A percentile compares a stretch with the other conserved stretches of the same genome.
Evolutionary conservation across 129 eudicot genomes (phyloP).

Genomic region (Flaveria bidentis): DNA sequence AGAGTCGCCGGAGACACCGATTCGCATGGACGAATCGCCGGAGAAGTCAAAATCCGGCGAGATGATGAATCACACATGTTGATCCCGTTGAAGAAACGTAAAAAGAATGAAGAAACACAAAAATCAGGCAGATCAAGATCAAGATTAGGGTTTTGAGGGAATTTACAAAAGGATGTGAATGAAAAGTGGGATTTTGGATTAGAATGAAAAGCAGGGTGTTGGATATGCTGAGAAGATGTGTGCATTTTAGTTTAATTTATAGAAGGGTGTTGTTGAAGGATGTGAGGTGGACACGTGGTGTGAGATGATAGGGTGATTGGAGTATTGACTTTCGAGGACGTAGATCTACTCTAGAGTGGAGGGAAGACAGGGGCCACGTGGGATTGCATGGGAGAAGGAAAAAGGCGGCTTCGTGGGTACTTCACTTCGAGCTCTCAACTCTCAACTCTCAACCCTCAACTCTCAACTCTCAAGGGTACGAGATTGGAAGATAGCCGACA

Average conservation of each 20-base stretch:
- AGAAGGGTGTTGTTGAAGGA: constrained; percentile 9
- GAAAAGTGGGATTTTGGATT: constrained; percentile 29
- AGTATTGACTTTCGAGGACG: constrained; percentile 12
- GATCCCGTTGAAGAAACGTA: constrained; percentile 33
- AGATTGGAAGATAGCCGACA: constrained; percentile 21
- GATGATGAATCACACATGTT: constrained; percentile 39
- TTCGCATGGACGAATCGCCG: constrained; percentile 84
- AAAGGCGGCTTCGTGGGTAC: constrained; percentile 45
- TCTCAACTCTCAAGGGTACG: background rate
- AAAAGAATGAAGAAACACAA: background rate
- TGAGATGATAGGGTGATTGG: background rate
- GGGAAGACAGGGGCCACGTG: constrained; percentile 36
- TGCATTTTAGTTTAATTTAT: constrained; percentile 18
- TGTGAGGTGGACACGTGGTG: constrained; percentile 43
- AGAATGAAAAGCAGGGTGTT: constrained; percentile 15
- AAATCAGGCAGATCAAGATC: background rate
- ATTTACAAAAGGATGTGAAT: background rate
- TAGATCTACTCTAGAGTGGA: constrained; percentile 25
- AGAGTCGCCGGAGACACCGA: constrained; percentile 55
- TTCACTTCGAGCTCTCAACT: constrained; percentile 7
- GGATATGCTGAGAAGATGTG: background rate
- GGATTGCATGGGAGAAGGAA: constrained; percentile 33
- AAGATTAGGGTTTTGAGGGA: background rate
- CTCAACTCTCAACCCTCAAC: background rate
- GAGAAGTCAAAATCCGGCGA: constrained; percentile 80